phyloP scores from a whole-genome alignment of 306 rosid genomes.

The Quercus gilva region DNA sequence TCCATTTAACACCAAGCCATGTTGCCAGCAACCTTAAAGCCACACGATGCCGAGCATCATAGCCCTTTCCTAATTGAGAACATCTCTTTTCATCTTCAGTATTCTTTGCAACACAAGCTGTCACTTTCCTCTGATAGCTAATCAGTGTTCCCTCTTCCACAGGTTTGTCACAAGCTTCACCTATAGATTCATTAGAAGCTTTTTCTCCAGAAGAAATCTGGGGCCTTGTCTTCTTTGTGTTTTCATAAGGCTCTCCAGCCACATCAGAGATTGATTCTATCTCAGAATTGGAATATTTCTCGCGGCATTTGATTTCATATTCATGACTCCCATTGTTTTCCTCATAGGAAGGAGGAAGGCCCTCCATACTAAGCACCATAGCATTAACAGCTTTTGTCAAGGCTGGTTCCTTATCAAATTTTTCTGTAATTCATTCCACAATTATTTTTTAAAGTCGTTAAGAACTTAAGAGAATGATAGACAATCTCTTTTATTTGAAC shows the following conservation, averaged over 20 bases:
- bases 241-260: constrained; percentile 1
- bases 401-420: constrained; percentile 18
- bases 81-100: not conserved
- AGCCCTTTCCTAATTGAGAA: constrained; percentile 12
- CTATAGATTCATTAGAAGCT: not conserved
- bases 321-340: too few species aligned
- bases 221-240: not conserved
- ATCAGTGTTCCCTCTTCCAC: too few species aligned
- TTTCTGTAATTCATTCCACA: too few species aligned
- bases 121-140: constrained; percentile 4
- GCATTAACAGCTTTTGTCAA: constrained; percentile 24
- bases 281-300: not conserved
- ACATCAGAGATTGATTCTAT: constrained; percentile 1
- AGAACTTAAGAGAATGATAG: too few species aligned
- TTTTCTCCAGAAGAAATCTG: constrained; percentile 6
- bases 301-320: not conserved
- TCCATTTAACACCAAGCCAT: constrained; percentile 29
- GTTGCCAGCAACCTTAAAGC: constrained; percentile 29
- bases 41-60: constrained; percentile 32
- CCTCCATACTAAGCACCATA: constrained; percentile 14
- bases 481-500: too few species aligned
- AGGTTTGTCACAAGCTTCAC: too few species aligned
- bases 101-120: constrained; percentile 21
- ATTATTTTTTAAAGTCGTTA: too few species aligned
- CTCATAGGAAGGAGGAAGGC: too few species aligned